Evolutionary conservation across 495 filamentous ascomycete species (phyloP).

Genomic region (Paragyromitra xinjiangensis): DNA sequence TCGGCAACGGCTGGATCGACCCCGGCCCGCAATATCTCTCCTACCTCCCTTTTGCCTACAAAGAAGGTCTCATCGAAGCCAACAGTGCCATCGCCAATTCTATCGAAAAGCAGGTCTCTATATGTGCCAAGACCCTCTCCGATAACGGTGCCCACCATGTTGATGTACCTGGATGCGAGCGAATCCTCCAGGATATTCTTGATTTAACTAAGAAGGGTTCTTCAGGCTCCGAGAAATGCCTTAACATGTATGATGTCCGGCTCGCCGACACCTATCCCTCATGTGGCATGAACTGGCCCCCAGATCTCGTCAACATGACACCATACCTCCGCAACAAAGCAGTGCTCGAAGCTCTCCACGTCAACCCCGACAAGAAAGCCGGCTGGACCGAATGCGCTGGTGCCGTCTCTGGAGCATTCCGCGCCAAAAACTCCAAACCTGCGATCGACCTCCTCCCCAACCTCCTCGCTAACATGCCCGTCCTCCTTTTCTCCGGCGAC

Average conservation of each 20-base stretch:
- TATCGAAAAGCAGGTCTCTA: constrained; percentile 74
- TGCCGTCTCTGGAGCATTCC: constrained; percentile 75
- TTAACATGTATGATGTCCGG: constrained; percentile 96
- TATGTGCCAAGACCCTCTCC: constrained; percentile 68
- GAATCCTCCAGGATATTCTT: constrained; percentile 75
- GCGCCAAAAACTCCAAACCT: constrained; percentile 72
- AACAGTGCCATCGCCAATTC: constrained; percentile 70
- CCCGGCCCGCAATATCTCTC: constrained; percentile 89
- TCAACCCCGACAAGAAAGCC: constrained; percentile 78
- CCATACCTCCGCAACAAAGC: constrained; percentile 87
- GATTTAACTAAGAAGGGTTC: constrained; percentile 63
- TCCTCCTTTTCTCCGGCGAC: constrained; percentile 90
- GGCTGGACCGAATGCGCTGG: constrained; percentile 94
- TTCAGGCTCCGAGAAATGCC: constrained; percentile 67
- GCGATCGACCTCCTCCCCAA: constrained; percentile 78
- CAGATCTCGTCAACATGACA: constrained; percentile 76
- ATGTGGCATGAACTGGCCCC: constrained; percentile 97
- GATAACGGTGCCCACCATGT: constrained; percentile 68
- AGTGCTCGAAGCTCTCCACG: constrained; percentile 79
- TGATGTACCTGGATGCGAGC: constrained; percentile 75
- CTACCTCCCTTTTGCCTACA: constrained; percentile 80
- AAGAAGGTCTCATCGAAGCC: constrained; percentile 73
- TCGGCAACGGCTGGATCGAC: constrained; percentile 97
- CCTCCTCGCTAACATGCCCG: constrained; percentile 75
- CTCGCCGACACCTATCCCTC: constrained; percentile 74